phyloP scores from a whole-genome alignment of 164 flowering plant genomes.

The Liriodendron chinense region DNA sequence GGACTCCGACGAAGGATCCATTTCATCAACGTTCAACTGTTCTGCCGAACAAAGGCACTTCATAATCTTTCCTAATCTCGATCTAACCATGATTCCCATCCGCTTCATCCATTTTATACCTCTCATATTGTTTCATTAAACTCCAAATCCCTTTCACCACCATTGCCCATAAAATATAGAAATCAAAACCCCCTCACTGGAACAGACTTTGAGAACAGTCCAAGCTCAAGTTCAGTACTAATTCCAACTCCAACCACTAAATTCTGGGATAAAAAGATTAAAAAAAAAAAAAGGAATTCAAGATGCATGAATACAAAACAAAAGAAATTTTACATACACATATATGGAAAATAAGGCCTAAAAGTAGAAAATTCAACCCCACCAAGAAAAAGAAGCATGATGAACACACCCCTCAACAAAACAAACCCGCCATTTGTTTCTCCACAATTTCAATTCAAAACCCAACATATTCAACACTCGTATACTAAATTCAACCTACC shows the following conservation, averaged over 20 bases:
- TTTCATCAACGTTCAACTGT: slow-evolving; percentile 49
- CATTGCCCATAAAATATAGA: slow-evolving; percentile 17
- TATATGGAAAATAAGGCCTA: background rate
- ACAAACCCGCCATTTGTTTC: background rate
- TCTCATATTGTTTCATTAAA: slow-evolving; percentile 25
- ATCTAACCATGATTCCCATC: slow-evolving; percentile 20
- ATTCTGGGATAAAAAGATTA: background rate
- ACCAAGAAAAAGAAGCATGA: background rate
- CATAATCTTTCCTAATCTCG: slow-evolving; percentile 50
- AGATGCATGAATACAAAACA: background rate
- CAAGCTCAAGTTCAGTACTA: slow-evolving; percentile 10
- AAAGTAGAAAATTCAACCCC: background rate
- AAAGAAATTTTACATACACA: background rate
- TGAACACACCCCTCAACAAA: background rate
- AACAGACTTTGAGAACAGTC: background rate
- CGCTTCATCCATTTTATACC: slow-evolving; percentile 29
- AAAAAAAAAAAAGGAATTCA: background rate
- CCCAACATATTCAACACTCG: background rate
- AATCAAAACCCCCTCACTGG: slow-evolving; percentile 5
- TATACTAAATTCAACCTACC: background rate
- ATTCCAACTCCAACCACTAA: background rate
- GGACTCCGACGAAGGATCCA: slow-evolving; percentile 64
- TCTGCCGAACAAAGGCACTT: slow-evolving; percentile 73
- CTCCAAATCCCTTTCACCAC: slow-evolving; percentile 16
- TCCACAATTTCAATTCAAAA: background rate